A percentile compares a stretch with the other conserved stretches of the same genome.
Evolutionary conservation across 352 stramenopile genomes (phyloP).

Genomic region (Pythium volutum): DNA sequence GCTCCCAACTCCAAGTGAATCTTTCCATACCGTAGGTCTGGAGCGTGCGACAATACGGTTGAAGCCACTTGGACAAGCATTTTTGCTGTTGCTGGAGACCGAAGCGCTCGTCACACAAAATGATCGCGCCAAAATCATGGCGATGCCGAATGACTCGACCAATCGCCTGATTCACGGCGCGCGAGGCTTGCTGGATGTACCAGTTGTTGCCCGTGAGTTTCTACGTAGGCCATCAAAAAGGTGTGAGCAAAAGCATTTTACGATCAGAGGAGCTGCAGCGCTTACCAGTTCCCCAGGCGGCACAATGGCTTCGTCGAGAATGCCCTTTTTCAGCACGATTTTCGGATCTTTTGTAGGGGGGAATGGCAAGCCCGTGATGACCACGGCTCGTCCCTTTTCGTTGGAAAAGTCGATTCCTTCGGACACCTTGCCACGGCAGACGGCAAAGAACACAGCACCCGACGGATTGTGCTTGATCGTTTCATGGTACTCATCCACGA

Average conservation of each 20-base stretch:
- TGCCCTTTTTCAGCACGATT: constrained; percentile 97
- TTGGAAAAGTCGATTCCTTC: constrained; percentile 99
- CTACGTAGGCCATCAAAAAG: constrained; percentile 24
- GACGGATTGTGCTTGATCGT: constrained; percentile 64
- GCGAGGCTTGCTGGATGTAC: constrained; percentile 98
- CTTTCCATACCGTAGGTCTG: constrained; percentile 46
- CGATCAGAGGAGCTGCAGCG: too few species aligned
- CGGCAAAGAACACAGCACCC: constrained; percentile 96
- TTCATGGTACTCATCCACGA: constrained; percentile 81
- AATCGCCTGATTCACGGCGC: constrained; percentile 99
- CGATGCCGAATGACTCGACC: constrained; percentile 98
- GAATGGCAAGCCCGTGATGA: constrained; percentile 99
- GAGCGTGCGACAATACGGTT: constrained; percentile 68
- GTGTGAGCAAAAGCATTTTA: not conserved
- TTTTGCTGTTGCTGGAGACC: constrained; percentile 85
- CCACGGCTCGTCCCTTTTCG: constrained; percentile 95
- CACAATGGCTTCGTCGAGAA: constrained; percentile 87
- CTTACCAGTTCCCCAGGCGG: constrained; percentile 57
- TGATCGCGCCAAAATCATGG: constrained; percentile 97
- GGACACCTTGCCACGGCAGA: constrained; percentile 97
- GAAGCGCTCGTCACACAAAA: constrained; percentile 98
- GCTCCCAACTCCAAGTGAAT: not conserved
- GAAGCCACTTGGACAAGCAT: constrained; percentile 95
- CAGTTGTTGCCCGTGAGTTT: constrained; percentile 95
- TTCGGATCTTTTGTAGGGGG: constrained; percentile 96